Evolutionary conservation across 2,329 filamentous ascomycete genomes (phyloP), one percentile per base, ranked within the genome.

Genomic region (Massarina eburnea): DNA sequence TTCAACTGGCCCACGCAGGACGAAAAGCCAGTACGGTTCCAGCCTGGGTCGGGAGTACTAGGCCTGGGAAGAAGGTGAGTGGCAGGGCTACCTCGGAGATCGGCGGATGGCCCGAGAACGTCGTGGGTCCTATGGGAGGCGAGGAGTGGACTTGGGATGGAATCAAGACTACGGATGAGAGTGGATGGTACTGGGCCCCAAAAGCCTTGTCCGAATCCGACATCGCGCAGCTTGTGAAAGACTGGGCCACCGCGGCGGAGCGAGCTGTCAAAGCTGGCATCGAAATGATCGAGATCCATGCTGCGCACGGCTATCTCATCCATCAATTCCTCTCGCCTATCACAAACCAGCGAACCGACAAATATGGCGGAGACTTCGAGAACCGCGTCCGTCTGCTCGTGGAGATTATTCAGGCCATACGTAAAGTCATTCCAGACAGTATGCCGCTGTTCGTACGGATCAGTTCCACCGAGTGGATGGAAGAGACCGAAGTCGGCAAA

Each of bases 231-330:
- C 41, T 70, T 3, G 64, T 75, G 0, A 39, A 62, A 5, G 73
- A 75, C 29, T 76, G 71, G 54, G 70, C 62, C 2, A 59, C 52
- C 1, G 73, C 73, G 0, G 68, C 68, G 8, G 47, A 55, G 29
- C 46, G 71, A 18, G 69, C 68, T 5, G 65, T 70, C 0, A 65
- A 63, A 17, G 68, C 68, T 0, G 68, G 68, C 1, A 49, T 71
- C 2, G 61, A 71, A 26, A 64, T 70, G 2, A 65, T 71, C 29
- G 67, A 84, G 68, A 67, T 71, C n/a, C 68, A 71, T 43, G 66
- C 42, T 18, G 68, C 67, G 8, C 72, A 75, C 41, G 73, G 73
- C 2, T 76, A 75, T 43, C 59, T 75, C 2, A 51, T 76, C 4
- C 64, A 70, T 12, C 68, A 73, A 40, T 76, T 75, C 43, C 54